phyloP scores from a whole-genome alignment of 805 yeast species.

The Priceomyces melissophilus region DNA sequence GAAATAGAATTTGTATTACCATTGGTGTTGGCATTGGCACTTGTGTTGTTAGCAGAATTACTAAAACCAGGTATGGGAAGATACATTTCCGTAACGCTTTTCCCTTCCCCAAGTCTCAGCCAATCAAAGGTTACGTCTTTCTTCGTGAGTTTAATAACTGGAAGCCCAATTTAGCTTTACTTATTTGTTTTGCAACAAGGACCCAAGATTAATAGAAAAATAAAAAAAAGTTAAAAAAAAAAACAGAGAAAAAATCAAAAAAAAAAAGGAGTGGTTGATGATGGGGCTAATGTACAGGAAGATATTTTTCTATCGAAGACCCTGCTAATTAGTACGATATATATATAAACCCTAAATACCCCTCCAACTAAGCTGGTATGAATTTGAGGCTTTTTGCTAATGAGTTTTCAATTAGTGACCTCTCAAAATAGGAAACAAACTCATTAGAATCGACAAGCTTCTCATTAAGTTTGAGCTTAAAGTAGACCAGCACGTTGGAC shows the following conservation, averaged over 20 bases:
- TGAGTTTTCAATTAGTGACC: conserved; percentile 28
- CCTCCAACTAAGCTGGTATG: no score
- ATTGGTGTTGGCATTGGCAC: conserved; percentile 3
- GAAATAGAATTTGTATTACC: not conserved
- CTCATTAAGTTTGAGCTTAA: conserved; percentile 31
- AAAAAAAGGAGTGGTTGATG: not conserved
- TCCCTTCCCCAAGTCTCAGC: no score
- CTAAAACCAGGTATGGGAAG: conserved; percentile 10
- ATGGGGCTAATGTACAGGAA: not conserved
- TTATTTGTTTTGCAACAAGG: no score
- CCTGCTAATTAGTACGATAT: not conserved
- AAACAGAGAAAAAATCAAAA: not conserved
- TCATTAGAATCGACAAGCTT: conserved; percentile 32
- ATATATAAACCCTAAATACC: not conserved
- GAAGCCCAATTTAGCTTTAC: no score
- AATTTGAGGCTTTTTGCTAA: conserved; percentile 17
- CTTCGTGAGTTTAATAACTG: no score
- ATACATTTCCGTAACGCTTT: conserved; percentile 6
- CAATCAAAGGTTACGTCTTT: no score
- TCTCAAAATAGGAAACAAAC: conserved; percentile 34
- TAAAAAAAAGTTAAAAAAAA: not conserved
- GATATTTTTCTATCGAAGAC: not conserved
- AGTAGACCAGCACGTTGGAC: conserved; percentile 25
- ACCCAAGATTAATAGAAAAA: no score
- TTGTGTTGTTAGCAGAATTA: conserved; percentile 2